phyloP scores from a whole-genome alignment of 805 yeast genomes.

The Clavispora asparagi region DNA sequence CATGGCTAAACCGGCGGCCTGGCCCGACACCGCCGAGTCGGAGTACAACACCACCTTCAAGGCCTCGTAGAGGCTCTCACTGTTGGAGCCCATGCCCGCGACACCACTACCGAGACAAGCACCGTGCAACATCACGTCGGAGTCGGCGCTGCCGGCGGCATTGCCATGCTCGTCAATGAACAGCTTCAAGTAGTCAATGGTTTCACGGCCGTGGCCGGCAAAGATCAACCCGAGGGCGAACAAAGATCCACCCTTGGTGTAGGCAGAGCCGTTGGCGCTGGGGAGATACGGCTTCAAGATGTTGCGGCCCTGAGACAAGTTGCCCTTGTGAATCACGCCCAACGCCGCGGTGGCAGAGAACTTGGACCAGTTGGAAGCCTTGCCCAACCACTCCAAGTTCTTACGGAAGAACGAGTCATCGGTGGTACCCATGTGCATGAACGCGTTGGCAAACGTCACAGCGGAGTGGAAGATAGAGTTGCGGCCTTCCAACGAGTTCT shows the following conservation, averaged over 20 bases:
- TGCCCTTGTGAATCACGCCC: constrained; percentile 96
- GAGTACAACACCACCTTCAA: constrained; percentile 78
- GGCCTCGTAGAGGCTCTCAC: constrained; percentile 69
- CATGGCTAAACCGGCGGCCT: constrained; percentile 94
- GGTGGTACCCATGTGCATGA: constrained; percentile 94
- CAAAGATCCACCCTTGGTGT: constrained; percentile 92
- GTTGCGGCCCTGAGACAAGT: constrained; percentile 82
- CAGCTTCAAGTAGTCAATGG: constrained; percentile 69
- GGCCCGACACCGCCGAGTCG: constrained; percentile 92
- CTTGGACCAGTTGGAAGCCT: constrained; percentile 98
- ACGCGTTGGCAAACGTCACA: constrained; percentile 89
- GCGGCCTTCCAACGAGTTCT: constrained; percentile 80
- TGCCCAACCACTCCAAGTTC: constrained; percentile 92
- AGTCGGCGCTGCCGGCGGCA: constrained; percentile 60
- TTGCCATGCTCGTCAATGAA: constrained; percentile 64
- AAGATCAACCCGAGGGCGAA: constrained; percentile 90
- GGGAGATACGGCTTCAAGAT: constrained; percentile 90
- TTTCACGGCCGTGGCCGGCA: constrained; percentile 94
- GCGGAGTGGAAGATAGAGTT: constrained; percentile 94
- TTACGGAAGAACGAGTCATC: constrained; percentile 88
- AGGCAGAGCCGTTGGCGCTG: constrained; percentile 70
- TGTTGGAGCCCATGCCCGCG: constrained; percentile 91
- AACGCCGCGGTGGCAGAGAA: constrained; percentile 96
- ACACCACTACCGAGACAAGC: constrained; percentile 94
- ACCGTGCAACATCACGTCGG: constrained; percentile 88